phyloP scores from a whole-genome alignment of 352 stramenopile species.

The Thraustotheca clavata region DNA sequence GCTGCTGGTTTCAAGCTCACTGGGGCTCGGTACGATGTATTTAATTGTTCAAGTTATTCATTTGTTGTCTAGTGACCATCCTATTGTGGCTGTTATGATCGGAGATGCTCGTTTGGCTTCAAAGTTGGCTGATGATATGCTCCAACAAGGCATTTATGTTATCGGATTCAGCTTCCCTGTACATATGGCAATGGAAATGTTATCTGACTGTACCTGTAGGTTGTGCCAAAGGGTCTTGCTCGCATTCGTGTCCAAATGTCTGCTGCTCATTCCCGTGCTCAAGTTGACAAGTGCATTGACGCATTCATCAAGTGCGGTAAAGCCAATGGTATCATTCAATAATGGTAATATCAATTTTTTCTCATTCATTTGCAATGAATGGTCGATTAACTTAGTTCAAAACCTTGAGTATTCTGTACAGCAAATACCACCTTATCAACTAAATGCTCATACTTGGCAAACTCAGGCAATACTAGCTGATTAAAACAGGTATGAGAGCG shows the following conservation, averaged over 20 bases:
- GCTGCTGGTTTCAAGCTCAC: conserved; percentile 85
- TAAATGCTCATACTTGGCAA: conserved; percentile 49
- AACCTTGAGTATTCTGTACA: conserved; percentile 68
- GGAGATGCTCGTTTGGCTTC: conserved; percentile 86
- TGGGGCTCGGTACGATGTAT: conserved; percentile 43
- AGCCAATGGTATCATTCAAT: conserved; percentile 19
- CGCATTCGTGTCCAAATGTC: conserved; percentile 89
- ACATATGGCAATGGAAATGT: conserved; percentile 9
- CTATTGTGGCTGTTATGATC: conserved; percentile 89
- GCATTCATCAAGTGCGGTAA: conserved; percentile 84
- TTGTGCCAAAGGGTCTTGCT: conserved; percentile 87
- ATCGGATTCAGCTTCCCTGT: conserved; percentile 93
- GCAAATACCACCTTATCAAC: conserved; percentile 70
- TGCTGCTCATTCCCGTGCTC: conserved; percentile 57
- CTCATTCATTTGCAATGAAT: no score
- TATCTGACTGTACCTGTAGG: conserved; percentile 26
- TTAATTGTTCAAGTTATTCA: not conserved
- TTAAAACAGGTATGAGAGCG: conserved; percentile 85
- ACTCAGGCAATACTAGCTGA: conserved; percentile 79
- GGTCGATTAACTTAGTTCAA: conserved; percentile 78
- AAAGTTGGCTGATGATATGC: conserved; percentile 88
- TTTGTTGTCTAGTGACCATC: conserved; percentile 52
- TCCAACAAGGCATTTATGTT: conserved; percentile 90
- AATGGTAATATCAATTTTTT: not conserved
- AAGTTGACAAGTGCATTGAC: conserved; percentile 43